phyloP scores from a whole-genome alignment of 805 yeast genomes.

The Myxozyma mucilagina region DNA sequence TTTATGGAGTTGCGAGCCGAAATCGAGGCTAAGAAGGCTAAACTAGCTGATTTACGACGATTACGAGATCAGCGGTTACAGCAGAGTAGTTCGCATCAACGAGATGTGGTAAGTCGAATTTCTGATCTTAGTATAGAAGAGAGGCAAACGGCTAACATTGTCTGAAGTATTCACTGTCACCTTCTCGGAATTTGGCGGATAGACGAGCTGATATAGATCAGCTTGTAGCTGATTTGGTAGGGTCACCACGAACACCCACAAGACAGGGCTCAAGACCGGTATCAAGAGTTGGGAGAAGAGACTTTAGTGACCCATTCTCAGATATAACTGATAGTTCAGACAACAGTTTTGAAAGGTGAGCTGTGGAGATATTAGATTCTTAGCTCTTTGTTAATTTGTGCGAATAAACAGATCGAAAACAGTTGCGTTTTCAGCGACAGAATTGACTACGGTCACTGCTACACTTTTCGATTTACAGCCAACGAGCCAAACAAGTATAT shows the following conservation, averaged over 20 bases:
- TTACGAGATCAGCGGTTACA: constrained; percentile 44
- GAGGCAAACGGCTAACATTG: neutral
- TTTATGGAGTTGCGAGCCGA: constrained; percentile 42
- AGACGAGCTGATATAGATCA: constrained; percentile 34
- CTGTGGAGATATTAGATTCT: neutral
- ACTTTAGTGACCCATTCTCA: neutral
- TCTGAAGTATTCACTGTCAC: constrained; percentile 6
- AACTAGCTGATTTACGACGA: constrained; percentile 53
- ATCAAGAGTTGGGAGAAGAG: neutral
- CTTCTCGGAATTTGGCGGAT: constrained; percentile 5
- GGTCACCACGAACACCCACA: constrained; percentile 15
- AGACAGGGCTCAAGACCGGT: neutral
- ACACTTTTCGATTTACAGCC: constrained; percentile 13
- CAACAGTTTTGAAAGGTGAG: neutral
- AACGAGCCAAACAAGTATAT: neutral
- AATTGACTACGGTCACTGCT: neutral
- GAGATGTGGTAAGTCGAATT: constrained; percentile 8
- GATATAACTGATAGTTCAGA: neutral
- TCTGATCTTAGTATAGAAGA: neutral
- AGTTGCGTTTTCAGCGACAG: neutral
- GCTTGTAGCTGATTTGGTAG: constrained; percentile 35
- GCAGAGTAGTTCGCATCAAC: neutral
- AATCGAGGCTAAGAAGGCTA: constrained; percentile 55
- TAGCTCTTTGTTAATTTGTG: neutral
- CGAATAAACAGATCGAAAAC: neutral